phyloP scores from a whole-genome alignment of 805 yeast genomes.

The Wickerhamiella galacta region DNA sequence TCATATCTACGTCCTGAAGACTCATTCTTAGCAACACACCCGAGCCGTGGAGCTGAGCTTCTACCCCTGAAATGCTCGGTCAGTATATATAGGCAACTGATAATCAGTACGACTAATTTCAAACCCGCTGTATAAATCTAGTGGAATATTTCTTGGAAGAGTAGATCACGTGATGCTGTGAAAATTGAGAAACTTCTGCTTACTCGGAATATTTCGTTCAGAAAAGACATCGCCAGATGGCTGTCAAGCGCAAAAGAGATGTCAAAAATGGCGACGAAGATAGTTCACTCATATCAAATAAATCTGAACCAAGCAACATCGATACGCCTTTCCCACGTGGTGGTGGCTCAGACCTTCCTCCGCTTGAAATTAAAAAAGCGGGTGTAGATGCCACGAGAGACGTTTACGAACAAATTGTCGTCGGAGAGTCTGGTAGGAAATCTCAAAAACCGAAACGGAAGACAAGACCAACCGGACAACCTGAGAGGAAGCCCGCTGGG shows the following conservation, averaged over 20 bases:
- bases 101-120: no score
- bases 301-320: constrained; percentile 11
- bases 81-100: no score
- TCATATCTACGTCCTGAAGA: no score
- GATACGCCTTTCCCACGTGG: constrained; percentile 86
- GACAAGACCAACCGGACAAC: constrained; percentile 14
- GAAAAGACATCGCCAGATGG: no score
- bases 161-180: no score
- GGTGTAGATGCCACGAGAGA: constrained; percentile 85
- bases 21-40: no score
- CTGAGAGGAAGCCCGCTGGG: constrained; percentile 15
- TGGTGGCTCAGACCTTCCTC: constrained; percentile 58
- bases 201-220: no score
- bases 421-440: constrained; percentile 24
- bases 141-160: no score
- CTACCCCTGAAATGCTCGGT: no score
- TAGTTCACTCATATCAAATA: neutral
- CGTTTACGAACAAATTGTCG: constrained; percentile 25
- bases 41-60: no score
- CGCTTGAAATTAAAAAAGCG: constrained; percentile 82
- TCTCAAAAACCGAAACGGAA: constrained; percentile 24
- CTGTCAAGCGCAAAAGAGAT: constrained; percentile 1
- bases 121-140: no score
- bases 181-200: no score
- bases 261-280: neutral